These are phyloP conservation scores for Ophiostoma ulmi DNA, from an alignment of 2,329 filamentous ascomycete genomes.

Conservation along the genomic window DNA sequence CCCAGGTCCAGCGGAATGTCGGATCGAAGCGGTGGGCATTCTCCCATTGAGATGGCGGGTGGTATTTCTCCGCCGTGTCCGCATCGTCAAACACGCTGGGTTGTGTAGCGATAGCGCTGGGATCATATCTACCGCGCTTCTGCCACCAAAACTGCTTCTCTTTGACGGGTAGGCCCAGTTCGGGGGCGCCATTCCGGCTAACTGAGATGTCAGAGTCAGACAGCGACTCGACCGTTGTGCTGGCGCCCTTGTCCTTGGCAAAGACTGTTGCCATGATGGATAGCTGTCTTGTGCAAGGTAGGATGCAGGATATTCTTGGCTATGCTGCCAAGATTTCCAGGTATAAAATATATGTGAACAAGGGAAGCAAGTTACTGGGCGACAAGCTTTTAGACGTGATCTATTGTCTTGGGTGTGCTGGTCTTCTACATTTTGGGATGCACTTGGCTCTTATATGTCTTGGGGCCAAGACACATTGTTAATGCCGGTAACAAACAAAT, in stretches of 20 bases:
- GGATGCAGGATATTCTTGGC: not conserved
- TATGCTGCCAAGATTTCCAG: not conserved
- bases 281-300: not conserved
- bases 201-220: not conserved
- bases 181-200: not conserved
- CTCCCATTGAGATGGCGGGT: not conserved
- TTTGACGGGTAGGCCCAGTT: not conserved
- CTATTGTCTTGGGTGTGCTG: not conserved
- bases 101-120: not conserved
- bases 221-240: not conserved
- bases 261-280: not conserved
- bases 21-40: conserved; percentile 47
- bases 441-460: not conserved
- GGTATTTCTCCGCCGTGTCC: not conserved
- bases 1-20: conserved; percentile 40
- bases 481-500: not conserved
- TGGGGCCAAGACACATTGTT: not conserved
- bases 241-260: conserved; percentile 5
- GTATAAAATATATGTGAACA: not conserved
- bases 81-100: not conserved
- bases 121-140: not conserved
- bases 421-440: not conserved
- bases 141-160: conserved; percentile 2
- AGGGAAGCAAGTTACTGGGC: not conserved
- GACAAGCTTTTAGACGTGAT: not conserved